phyloP scores from a whole-genome alignment of 352 stramenopile genomes.

The Phytophthora uliginosa region DNA sequence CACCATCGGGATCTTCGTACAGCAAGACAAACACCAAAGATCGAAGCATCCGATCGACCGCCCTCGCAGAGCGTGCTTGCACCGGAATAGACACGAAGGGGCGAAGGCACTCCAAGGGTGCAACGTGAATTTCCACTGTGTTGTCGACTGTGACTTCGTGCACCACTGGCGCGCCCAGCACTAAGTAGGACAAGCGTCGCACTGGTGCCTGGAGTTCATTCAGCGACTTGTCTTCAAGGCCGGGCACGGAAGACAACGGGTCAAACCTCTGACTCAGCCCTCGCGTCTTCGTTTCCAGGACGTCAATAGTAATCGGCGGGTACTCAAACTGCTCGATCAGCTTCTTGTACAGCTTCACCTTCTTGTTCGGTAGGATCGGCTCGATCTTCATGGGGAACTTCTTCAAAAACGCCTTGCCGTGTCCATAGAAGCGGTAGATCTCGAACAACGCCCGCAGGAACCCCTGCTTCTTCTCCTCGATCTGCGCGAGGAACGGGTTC shows the following conservation, averaged over 20 bases:
- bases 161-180: slow-evolving; percentile 52
- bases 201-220: slow-evolving; percentile 47
- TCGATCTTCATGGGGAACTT: slow-evolving; percentile 59
- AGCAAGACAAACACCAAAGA: slow-evolving; percentile 60
- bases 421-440: slow-evolving; percentile 87
- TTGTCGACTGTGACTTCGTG: slow-evolving; percentile 45
- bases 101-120: slow-evolving; percentile 37
- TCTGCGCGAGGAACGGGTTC: slow-evolving; percentile 58
- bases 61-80: slow-evolving; percentile 33
- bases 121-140: slow-evolving; percentile 32
- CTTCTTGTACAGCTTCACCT: slow-evolving; percentile 67
- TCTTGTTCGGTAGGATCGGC: slow-evolving; percentile 36
- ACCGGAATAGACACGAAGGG: slow-evolving; percentile 46
- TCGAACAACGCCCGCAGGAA: slow-evolving; percentile 71
- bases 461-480: slow-evolving; percentile 50
- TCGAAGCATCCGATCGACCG: slow-evolving; percentile 53
- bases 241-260: slow-evolving; percentile 39
- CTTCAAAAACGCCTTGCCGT: slow-evolving; percentile 50
- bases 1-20: slow-evolving; percentile 44
- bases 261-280: slow-evolving; percentile 72
- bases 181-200: slow-evolving; percentile 63
- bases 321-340: slow-evolving; percentile 72
- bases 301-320: slow-evolving; percentile 69
- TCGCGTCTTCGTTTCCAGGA: slow-evolving; percentile 59
- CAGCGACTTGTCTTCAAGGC: slow-evolving; percentile 45